Evolutionary conservation across 352 stramenopile species (phyloP).

Genomic region (Phytophthora vignae): DNA sequence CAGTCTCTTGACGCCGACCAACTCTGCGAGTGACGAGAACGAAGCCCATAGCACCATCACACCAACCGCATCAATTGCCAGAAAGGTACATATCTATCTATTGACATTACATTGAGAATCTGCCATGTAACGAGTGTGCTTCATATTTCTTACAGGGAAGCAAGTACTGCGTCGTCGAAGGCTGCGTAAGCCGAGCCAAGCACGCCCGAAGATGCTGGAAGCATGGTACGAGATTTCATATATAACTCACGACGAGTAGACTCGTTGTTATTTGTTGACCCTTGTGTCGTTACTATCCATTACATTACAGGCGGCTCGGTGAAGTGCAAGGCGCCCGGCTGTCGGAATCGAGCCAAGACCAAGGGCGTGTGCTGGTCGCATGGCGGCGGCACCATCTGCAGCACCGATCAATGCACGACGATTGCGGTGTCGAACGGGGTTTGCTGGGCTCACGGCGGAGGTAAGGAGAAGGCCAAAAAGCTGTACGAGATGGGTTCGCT

Average conservation of each 20-base stretch:
- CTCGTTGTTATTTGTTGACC: not conserved
- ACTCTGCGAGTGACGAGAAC: constrained; percentile 11
- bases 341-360: constrained; percentile 49
- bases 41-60: constrained; percentile 16
- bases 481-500: not conserved
- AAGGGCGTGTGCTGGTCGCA: constrained; percentile 47
- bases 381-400: constrained; percentile 46
- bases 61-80: constrained; percentile 5
- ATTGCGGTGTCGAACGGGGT: constrained; percentile 47
- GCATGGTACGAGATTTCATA: constrained; percentile 31
- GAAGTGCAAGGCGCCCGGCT: constrained; percentile 35
- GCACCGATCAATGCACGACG: constrained; percentile 29
- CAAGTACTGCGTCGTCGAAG: constrained; percentile 53
- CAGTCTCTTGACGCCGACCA: constrained; percentile 13
- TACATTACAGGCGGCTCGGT: constrained; percentile 23
- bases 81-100: constrained; percentile 24
- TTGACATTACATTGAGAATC: not conserved
- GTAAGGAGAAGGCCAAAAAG: constrained; percentile 11
- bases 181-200: constrained; percentile 42
- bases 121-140: not conserved
- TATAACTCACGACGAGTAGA: constrained; percentile 1
- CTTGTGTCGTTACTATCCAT: not conserved
- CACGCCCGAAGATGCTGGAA: constrained; percentile 52
- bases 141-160: constrained; percentile 29
- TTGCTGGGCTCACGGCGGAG: constrained; percentile 45